Conservation (phyloP, 306 rosid species). For the Styphnolobium japonicum region DNA sequence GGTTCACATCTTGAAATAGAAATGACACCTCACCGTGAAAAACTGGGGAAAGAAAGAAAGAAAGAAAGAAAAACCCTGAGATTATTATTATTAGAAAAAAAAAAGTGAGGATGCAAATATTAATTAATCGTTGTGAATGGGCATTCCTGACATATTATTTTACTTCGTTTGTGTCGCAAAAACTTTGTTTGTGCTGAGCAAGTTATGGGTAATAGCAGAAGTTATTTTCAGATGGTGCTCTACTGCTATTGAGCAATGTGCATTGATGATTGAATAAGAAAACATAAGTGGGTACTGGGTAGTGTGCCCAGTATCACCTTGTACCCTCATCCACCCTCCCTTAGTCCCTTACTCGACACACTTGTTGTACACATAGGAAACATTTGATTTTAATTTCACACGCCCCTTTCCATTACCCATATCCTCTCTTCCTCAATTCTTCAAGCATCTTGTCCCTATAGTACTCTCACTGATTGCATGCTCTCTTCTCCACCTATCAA, state of each 20-base stretch:
- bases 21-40: too few relatives aligned
- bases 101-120: background rate
- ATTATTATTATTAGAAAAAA: background rate
- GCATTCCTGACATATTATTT: slow-evolving; percentile 25
- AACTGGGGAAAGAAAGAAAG: too few relatives aligned
- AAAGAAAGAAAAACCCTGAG: background rate
- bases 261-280: slow-evolving; percentile 64
- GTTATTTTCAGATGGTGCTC: slow-evolving; percentile 25
- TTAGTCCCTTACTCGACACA: slow-evolving; percentile 56
- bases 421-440: slow-evolving; percentile 45
- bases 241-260: slow-evolving; percentile 50
- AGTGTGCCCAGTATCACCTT: slow-evolving; percentile 43
- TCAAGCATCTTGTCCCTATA: slow-evolving; percentile 58
- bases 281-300: slow-evolving; percentile 54
- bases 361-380: slow-evolving; percentile 66
- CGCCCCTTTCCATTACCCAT: slow-evolving; percentile 65
- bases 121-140: slow-evolving; percentile 30
- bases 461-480: slow-evolving; percentile 30
- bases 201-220: slow-evolving; percentile 41
- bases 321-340: slow-evolving; percentile 56
- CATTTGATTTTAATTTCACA: slow-evolving; percentile 58
- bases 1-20: too few relatives aligned
- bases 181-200: slow-evolving; percentile 22
- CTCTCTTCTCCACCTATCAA: slow-evolving; percentile 33
- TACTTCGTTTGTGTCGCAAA: background rate